Conservation (phyloP, 129 eudicot species). For the Flaveria trinervia region DNA sequence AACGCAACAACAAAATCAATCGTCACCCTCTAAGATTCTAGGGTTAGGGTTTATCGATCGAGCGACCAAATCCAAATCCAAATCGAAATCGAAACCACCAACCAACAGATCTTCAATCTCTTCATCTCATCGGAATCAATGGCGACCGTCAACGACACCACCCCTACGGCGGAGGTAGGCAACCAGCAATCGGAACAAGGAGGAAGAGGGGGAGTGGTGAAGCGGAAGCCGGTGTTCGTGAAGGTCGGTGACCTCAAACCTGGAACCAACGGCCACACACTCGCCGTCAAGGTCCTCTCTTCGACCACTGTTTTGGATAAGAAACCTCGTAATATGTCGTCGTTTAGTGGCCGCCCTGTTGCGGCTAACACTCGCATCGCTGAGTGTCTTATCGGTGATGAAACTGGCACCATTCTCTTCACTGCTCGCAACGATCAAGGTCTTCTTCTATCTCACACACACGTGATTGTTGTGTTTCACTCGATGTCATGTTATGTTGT, state of each 20-base stretch:
- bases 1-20: slow-evolving; percentile 5
- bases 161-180: slow-evolving; percentile 11
- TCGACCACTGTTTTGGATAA: slow-evolving; percentile 58
- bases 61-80: too few species aligned
- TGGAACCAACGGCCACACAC: slow-evolving; percentile 70
- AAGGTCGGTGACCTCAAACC: slow-evolving; percentile 64
- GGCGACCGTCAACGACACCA: slow-evolving; percentile 18
- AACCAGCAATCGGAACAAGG: slow-evolving; percentile 28
- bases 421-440: slow-evolving; percentile 86
- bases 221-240: slow-evolving; percentile 70
- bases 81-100: not conserved
- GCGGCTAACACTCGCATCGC: slow-evolving; percentile 59
- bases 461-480: not conserved
- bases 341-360: slow-evolving; percentile 41
- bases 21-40: not conserved
- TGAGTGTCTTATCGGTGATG: slow-evolving; percentile 84
- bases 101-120: slow-evolving; percentile 16
- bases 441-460: not conserved
- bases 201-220: slow-evolving; percentile 27
- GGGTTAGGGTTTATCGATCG: slow-evolving; percentile 12
- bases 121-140: not conserved
- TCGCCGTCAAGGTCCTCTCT: slow-evolving; percentile 56
- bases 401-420: slow-evolving; percentile 71
- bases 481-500: not conserved
- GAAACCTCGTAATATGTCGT: slow-evolving; percentile 46